Evolutionary conservation across 805 yeast species (phyloP).

Genomic region (Metschnikowia continentalis): DNA sequence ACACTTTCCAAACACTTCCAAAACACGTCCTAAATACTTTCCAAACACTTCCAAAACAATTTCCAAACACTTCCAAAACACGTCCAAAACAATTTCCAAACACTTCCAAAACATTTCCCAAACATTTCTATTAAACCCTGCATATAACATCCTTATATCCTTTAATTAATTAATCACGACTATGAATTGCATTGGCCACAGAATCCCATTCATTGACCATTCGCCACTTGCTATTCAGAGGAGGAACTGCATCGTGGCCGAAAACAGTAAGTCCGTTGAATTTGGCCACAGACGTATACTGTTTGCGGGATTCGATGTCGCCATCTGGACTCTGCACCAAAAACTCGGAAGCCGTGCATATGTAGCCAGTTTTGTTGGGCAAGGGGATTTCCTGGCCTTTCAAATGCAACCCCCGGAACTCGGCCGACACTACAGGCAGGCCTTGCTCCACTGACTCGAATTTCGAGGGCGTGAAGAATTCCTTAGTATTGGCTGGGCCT

Average conservation of each 20-base stretch:
- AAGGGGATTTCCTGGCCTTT: slow-evolving; percentile 11
- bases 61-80: no score
- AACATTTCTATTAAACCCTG: no score
- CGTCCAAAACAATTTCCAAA: no score
- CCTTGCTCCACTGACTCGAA: not conserved
- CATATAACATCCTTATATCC: no score
- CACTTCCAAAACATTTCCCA: no score
- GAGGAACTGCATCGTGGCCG: slow-evolving; percentile 16
- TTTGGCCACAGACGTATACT: slow-evolving; percentile 11
- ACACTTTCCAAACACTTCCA: no score
- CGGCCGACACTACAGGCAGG: slow-evolving; percentile 7
- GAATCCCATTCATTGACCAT: slow-evolving; percentile 15
- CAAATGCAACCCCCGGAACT: slow-evolving; percentile 16
- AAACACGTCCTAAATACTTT: no score
- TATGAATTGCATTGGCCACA: slow-evolving; percentile 12
- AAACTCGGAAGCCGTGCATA: slow-evolving; percentile 11
- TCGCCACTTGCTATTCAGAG: slow-evolving; percentile 14
- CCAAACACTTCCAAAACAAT: no score
- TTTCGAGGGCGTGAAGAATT: slow-evolving; percentile 13
- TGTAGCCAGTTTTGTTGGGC: slow-evolving; percentile 7
- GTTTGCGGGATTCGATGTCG: slow-evolving; percentile 7
- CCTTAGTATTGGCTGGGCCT: slow-evolving; percentile 12
- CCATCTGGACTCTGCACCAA: slow-evolving; percentile 1
- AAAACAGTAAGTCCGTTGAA: slow-evolving; percentile 10
- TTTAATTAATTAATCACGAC: not conserved